Evolutionary conservation across 306 rosid genomes (phyloP), one percentile per base, ranked within the genome.

Genomic region (Potentilla sterilis): DNA sequence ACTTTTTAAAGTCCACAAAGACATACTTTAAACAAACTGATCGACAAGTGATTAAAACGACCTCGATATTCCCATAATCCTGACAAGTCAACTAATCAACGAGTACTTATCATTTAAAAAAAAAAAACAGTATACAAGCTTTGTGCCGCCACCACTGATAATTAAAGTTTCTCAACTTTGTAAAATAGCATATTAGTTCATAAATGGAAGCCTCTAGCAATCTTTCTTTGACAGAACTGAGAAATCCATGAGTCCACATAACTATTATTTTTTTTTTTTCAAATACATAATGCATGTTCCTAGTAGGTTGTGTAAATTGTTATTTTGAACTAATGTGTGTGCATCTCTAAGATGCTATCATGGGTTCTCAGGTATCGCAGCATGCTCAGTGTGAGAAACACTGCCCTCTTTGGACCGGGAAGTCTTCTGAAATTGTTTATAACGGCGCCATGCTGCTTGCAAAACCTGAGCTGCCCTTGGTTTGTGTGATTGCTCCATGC

Each of bases 371-470:
- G 43, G 15, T 44, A 47, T n/a, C 12, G 40, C 66, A 13, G 66
- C 7, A 28, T 28, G 38, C 0, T 59, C 66, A 63, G 22, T 34
- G 44, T 12, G 6, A 63, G 44, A 3, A 37, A 64, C 22, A 14
- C 46, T 64, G 46, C 44, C 69, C 21, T 64, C 69, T 24, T 64
- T 64, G 1, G 4, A 62, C 41, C 21, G 21, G 9, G 11, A 24
- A 16, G 69, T 7, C 14, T 37, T 64, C 15, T 35, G 46, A 37
- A 16, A 43, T 13, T 69, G 83, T 41, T 83, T 87, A 55, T 86
- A 67, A 28, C 87, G 77, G 57, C 85, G 80, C 95, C 95, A 89
- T n/a, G 89, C 92, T 7, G 90, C 84, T 77, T 87, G 95, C 76
- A 89, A 77, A 69, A 81, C 86, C 63, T 86, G 84, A 19, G 89